Base-by-base conservation (phyloP, 768 basidiomycete species). In the Phanerodontia chrysosporium region DNA sequence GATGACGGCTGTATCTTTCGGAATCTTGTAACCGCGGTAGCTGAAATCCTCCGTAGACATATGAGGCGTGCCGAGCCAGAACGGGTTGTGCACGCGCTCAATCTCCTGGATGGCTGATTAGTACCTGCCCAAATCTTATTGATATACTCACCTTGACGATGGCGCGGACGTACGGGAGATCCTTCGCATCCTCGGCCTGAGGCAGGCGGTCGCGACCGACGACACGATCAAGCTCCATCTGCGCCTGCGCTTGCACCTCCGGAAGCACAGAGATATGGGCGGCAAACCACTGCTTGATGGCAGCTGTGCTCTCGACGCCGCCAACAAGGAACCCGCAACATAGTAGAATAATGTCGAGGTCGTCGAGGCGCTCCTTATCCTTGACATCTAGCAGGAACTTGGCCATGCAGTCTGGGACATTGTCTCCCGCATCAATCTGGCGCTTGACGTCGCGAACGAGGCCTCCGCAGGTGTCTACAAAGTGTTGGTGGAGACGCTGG, bases 251-350 rank as follows among this genome's bases (percentile, higher is more conserved):
- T 49, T 69, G 70, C 3, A 66, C 49, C 5, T 67, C 65, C n/a
- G 68, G 68, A 51, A 61, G 60, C 12, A 51, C 58, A 5, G 61
- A 55, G 22, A 65, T 64, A 27, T 64, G 61, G 14, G 66, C 67
- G 1, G 62, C 55, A 58, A 68, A 70, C 74, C 74, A 75, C 49
- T 69, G 66, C 45, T 74, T 70, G 44, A 72, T 67, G 1, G 70
- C 67, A 4, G 72, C 64, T 7, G 72, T 75, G 70, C 78, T 73
- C 57, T 79, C 73, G n/a, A 79, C 74, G 13, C 78, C 78, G 3
- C 75, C 78, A 12, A 79, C 74, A 70, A 75, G 78, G 60, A 79
- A 78, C 3, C 72, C 76, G 3, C 75, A 66, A 21, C 74, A 71
- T 16, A 80, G 65, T 30, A 78, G 76, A 8, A 67, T 49, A 68